Evolutionary conservation across 2,329 filamentous ascomycete species (phyloP).

Genomic region (Helotiales sp.): DNA sequence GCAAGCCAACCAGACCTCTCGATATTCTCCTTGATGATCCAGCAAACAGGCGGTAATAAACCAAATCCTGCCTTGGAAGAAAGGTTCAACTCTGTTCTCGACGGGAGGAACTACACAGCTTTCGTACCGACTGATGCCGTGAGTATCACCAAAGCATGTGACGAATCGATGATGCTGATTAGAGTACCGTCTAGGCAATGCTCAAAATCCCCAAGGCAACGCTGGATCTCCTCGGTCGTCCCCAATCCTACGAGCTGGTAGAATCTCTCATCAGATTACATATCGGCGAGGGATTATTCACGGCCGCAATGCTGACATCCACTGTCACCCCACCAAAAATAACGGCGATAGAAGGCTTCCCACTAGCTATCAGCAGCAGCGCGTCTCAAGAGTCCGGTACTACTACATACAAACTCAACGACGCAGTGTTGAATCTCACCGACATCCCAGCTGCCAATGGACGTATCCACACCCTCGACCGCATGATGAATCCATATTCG

Average conservation of each 20-base stretch:
- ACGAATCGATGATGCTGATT: no score
- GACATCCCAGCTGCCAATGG: background rate
- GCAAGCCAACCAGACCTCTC: background rate
- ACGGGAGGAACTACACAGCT: background rate
- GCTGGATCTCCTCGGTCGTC: background rate
- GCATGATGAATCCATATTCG: background rate
- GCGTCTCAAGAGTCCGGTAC: background rate
- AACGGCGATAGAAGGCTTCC: background rate
- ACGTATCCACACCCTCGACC: background rate
- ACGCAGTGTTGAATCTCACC: background rate
- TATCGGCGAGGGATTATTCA: background rate
- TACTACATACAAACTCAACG: background rate
- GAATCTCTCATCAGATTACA: background rate
- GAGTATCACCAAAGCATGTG: background rate
- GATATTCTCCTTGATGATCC: background rate
- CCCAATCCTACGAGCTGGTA: background rate
- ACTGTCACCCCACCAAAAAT: background rate
- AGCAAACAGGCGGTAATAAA: background rate
- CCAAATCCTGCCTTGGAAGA: background rate
- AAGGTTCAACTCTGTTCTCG: background rate
- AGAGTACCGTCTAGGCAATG: background rate
- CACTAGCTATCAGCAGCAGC: background rate
- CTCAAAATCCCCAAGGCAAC: background rate
- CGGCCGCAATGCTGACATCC: background rate
- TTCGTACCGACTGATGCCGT: background rate